Evolutionary conservation across 2,329 filamentous ascomycete genomes (phyloP).

Genomic region (Lizonia empirigonia): DNA sequence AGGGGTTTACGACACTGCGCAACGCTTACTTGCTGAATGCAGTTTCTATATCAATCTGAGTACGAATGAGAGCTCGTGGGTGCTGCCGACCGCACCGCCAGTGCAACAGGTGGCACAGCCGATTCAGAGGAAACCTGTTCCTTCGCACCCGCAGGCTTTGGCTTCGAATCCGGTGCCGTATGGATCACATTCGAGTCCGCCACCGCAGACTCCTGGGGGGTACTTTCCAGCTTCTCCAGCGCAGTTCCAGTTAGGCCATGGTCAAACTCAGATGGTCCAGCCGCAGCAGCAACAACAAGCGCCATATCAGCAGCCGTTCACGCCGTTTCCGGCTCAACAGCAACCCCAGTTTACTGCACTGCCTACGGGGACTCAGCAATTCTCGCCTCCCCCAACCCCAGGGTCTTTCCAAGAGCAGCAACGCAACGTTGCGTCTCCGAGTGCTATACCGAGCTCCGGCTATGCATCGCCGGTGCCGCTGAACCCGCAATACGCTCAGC

Average conservation of each 20-base stretch:
- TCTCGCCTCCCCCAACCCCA: neutral
- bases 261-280: neutral
- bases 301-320: neutral
- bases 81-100: neutral
- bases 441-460: too few species aligned
- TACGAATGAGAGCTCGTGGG: neutral
- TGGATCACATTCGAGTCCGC: neutral
- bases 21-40: neutral
- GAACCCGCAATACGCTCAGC: neutral
- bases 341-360: neutral
- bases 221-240: neutral
- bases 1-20: neutral
- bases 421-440: neutral
- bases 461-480: neutral
- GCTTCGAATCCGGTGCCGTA: neutral
- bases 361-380: neutral
- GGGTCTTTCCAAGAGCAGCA: slow-evolving; percentile 1
- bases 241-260: neutral
- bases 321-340: neutral
- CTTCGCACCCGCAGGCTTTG: neutral
- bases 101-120: neutral
- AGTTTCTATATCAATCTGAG: neutral
- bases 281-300: neutral
- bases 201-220: neutral
- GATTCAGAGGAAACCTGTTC: neutral